phyloP scores from a whole-genome alignment of 1,139 yeast genomes.

The Arxiozyma telluris region DNA sequence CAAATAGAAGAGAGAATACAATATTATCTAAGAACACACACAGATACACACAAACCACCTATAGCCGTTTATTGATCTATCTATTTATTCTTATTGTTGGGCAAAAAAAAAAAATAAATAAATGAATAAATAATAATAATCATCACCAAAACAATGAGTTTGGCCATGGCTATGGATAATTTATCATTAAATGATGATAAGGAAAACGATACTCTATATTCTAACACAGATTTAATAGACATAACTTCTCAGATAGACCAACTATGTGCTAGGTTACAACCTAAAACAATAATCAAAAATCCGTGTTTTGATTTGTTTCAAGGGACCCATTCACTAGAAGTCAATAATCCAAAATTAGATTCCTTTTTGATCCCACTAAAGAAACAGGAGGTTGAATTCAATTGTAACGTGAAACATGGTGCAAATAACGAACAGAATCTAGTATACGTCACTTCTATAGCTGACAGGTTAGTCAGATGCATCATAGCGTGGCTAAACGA shows the following conservation, averaged over 20 bases:
- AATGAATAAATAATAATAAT: too few species aligned
- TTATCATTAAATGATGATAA: neutral
- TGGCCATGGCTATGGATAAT: neutral
- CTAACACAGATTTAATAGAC: slow-evolving; percentile 29
- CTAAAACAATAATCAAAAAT: slow-evolving; percentile 42
- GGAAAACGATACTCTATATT: too few species aligned
- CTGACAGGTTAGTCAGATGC: slow-evolving; percentile 39
- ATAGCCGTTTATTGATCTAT: too few species aligned
- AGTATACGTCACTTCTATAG: slow-evolving; percentile 38
- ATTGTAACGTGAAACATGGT: slow-evolving; percentile 18
- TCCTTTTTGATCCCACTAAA: slow-evolving; percentile 46
- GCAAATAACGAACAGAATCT: slow-evolving; percentile 23
- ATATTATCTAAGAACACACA: too few species aligned
- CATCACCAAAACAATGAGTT: neutral
- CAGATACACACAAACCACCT: too few species aligned
- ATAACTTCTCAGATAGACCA: slow-evolving; percentile 37
- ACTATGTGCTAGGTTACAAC: slow-evolving; percentile 31
- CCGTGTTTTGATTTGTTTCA: slow-evolving; percentile 52
- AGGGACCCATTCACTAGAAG: slow-evolving; percentile 69
- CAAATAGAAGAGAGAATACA: too few species aligned
- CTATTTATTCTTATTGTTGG: too few species aligned
- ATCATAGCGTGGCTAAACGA: slow-evolving; percentile 55
- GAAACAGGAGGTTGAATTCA: slow-evolving; percentile 33
- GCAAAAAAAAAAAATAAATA: too few species aligned
- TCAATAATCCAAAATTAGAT: slow-evolving; percentile 52